Base-by-base conservation (phyloP, 805 yeast genomes). In the Nakazawaea laoshanensis region DNA sequence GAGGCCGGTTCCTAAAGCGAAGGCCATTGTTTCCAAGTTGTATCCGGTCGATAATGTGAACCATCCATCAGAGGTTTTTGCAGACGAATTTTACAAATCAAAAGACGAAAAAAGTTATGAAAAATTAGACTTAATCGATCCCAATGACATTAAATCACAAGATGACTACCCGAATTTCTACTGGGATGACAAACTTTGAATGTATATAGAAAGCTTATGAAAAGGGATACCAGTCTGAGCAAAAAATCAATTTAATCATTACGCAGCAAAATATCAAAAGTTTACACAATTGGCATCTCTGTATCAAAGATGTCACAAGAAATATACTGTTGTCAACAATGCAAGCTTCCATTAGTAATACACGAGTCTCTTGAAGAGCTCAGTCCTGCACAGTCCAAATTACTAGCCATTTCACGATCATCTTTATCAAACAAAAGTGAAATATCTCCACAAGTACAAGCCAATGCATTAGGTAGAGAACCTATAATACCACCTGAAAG, bases 291-390 rank as follows among this genome's bases (percentile, higher is more conserved):
- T n/a, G n/a, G n/a, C n/a, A n/a, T n/a, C n/a, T n/a, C n/a, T n/a
- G n/a, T n/a, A n/a, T n/a, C n/a, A n/a, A n/a, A 20, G 10, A 20
- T 20, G 22, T 20, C 22, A 20, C 22, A 20, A 20, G 22, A 20
- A 20, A 20, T 7, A 10, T 20, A 7, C 22, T 7, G 22, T 24
- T 81, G 92, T 53, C 82, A 74, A 47, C 56, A 74, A 43, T 81
- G 89, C 51, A 64, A 70, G 37, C 59, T 70, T 14, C 80, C 83
- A 1, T 47, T 81, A 20, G 48, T 51, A 9, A 53, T 78, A 4
- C 83, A 80, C 48, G 65, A 65, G 9, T 68, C 85, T 0, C 49
- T 81, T 10, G 50, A 57, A 14, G 67, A 65, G 20, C 49, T 78
- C 17, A 65, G 71, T 30, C 56, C 63, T 15, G 74, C 77, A 0